Evolutionary conservation across 768 basidiomycete genomes (phyloP), one percentile per base, ranked within the genome.

Genomic region (Rhizopogon salebrosus): DNA sequence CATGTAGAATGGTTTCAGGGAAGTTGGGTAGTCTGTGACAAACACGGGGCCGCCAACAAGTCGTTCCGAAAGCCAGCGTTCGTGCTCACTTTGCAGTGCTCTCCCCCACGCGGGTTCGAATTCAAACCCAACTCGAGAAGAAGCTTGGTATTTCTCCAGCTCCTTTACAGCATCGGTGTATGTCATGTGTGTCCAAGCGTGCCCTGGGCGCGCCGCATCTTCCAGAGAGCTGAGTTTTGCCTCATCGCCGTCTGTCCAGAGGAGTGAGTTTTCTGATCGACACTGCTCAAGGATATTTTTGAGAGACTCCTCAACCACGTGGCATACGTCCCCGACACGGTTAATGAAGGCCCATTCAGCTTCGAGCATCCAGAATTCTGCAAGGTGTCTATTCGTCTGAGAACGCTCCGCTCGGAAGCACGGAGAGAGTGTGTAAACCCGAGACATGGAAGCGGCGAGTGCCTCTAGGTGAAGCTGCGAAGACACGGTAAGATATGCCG

Each of bases 291-390:
- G 72, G 49, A 53, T 66, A 23, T 64, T 58, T 72, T 73, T 82
- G 57, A 79, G 75, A 49, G 70, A 75, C 18, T 68, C 74, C 64
- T 90, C 87, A 3, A 81, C 77, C 22, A 85, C 70, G 40, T 67
- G 60, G 65, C 84, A 80, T 16, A 89, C 66, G 38, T 77, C 74
- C 3, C 72, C 71, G 4, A 87, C 64, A 7, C 66, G 64, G 22
- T 60, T 58, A 20, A 74, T 71, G 63, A 84, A 88, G 0, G 84
- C 84, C 80, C 92, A 86, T 65, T 99, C 97, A 0, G 91, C 95
- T 71, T 99, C 97, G 50, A 98, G 82, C 97, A 99, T 99, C 89
- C 92, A 98, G 69, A 99, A 99, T 68, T 99, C 97, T 48, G 92
- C 84, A 11, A 99, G 80, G 65, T 99, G 97, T n/a, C 95, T 78